A percentile compares a stretch with the other conserved stretches of the same genome.
These are phyloP conservation scores for Pichia sp. DNA, from an alignment of 1,139 yeast species.

Conservation along the genomic window DNA sequence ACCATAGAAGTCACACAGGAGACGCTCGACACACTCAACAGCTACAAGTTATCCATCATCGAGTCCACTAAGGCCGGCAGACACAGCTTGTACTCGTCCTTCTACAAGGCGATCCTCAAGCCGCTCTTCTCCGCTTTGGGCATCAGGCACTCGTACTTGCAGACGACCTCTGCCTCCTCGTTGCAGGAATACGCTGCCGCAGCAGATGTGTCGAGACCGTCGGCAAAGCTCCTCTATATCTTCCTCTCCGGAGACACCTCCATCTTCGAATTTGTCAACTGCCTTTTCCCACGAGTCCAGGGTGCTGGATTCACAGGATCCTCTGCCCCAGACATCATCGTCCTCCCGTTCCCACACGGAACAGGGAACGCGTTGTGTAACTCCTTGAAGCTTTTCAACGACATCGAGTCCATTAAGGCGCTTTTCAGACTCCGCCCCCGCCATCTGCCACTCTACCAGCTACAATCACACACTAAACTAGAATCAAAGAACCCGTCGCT, in stretches of 20 bases:
- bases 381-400: constrained; percentile 47
- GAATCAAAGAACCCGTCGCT: constrained; percentile 1
- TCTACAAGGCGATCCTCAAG: background rate
- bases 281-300: constrained; percentile 28
- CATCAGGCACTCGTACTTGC: background rate
- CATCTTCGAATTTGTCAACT: constrained; percentile 68
- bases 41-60: background rate
- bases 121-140: background rate
- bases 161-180: constrained; percentile 26
- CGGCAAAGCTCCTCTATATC: constrained; percentile 31
- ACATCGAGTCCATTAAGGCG: constrained; percentile 41
- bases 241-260: constrained; percentile 85
- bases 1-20: background rate
- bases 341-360: constrained; percentile 65
- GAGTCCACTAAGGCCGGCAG: constrained; percentile 3
- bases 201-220: constrained; percentile 6
- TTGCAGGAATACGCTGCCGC: constrained; percentile 1
- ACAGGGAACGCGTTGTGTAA: constrained; percentile 80
- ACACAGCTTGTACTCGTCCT: background rate
- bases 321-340: constrained; percentile 15
- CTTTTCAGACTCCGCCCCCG: constrained; percentile 34
- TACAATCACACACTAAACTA: constrained; percentile 2
- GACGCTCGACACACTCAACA: background rate
- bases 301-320: too few species aligned
- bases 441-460: constrained; percentile 54